These are phyloP conservation scores for Leishmania gerbilli DNA, from an alignment of 208 protist genomes.

Conservation along the genomic window DNA sequence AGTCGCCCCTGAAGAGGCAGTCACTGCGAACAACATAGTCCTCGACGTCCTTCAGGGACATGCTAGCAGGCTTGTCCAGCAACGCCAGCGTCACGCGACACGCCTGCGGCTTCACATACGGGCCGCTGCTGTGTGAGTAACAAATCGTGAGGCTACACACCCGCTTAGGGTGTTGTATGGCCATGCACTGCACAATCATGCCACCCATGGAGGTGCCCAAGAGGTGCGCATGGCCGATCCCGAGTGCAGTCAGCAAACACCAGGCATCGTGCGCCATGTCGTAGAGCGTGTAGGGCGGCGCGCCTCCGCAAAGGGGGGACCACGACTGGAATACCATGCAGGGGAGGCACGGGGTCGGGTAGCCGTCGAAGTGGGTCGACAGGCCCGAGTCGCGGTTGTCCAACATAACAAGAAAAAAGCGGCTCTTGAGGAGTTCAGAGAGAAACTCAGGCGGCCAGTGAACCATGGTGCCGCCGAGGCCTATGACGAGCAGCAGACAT, in stretches of 20 bases:
- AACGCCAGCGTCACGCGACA: conserved; percentile 36
- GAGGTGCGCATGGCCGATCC: conserved; percentile 56
- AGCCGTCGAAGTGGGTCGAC: conserved; percentile 56
- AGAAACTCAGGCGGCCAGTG: conserved; percentile 40
- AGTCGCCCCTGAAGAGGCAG: conserved; percentile 36
- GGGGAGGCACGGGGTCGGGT: conserved; percentile 29
- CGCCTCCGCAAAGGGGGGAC: conserved; percentile 43
- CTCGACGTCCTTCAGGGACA: conserved; percentile 31
- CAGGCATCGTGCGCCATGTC: conserved; percentile 72
- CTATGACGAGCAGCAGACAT: conserved; percentile 64
- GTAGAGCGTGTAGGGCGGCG: conserved; percentile 63
- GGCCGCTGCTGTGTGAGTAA: conserved; percentile 54
- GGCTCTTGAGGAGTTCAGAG: conserved; percentile 30
- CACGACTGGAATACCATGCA: conserved; percentile 53
- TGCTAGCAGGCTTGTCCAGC: conserved; percentile 45
- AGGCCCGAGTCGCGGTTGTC: conserved; percentile 80
- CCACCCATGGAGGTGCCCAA: conserved; percentile 74
- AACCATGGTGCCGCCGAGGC: conserved; percentile 27
- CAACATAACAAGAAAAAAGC: conserved; percentile 71
- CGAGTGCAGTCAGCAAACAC: conserved; percentile 50
- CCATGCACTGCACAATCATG: conserved; percentile 82
- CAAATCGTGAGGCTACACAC: conserved; percentile 55
- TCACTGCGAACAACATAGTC: conserved; percentile 44
- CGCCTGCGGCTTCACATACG: conserved; percentile 40
- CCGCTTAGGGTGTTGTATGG: conserved; percentile 45